Base-by-base conservation (phyloP, 2,329 filamentous ascomycete species). In the Calonectria pteridis region DNA sequence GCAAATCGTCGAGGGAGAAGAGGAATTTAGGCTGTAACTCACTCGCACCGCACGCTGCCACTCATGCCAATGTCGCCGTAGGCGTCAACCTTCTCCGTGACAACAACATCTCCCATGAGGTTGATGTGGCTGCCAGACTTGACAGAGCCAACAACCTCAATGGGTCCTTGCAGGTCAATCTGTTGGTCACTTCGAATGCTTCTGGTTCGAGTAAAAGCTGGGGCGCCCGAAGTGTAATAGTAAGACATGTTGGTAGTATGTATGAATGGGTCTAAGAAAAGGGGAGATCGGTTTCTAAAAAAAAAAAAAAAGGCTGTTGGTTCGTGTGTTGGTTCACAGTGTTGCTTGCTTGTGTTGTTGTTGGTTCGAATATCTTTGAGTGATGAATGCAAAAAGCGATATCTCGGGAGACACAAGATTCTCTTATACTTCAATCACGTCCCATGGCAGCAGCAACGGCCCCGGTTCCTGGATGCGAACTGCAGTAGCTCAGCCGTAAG, bases 121-220 rank as follows among this genome's bases (percentile, higher is more conserved):
- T 80, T 84, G 65, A 89, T 84, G 33, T 84, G 85, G 9, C 87
- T 84, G 66, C 85, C 86, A 7, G 85, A 87, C 74, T 85, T 85
- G 77, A 90, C 85, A 4, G 86, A 87, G 14, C 86, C 86, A 29
- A 84, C 82, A 26, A 90, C 84, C 72, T 89, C 87, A 74, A 89
- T 81, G 11, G 87, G 87, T 1, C 87, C 87, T 4, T 81, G 77
- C 7, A 89, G 82, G 29, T 82, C 77, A 68, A 88, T 76, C 43
- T 84, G 81, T 20, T 83, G 78, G 43, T 88, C 87, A 65, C 84
- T 87, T 75, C 84, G 84, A 78, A 89, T 85, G 75, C 83, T 84
- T 69, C 82, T 83, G 20, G 82, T 84, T 72, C 82, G 83, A 67
- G 77, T 80, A 67, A 81, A 80, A 69, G 58, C 75, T 67, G 65